Conservation (phyloP, 176 grass and related monocot genomes). For the Neostapfia colusana region DNA sequence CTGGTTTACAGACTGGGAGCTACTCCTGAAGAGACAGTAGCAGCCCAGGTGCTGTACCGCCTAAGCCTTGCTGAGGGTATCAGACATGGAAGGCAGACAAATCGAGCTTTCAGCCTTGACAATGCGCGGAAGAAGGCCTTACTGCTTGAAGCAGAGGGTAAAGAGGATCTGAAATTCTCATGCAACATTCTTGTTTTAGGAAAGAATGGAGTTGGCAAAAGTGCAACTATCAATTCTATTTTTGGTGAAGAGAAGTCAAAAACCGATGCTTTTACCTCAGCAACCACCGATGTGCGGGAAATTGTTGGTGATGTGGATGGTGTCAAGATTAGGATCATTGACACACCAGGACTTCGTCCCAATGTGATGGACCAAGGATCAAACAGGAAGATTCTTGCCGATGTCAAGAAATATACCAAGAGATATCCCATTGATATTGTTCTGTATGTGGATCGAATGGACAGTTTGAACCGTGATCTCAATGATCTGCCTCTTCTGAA, state of each 20-base stretch:
- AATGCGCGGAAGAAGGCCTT: constrained; percentile 67
- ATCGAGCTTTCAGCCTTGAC: constrained; percentile 58
- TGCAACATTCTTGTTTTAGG: constrained; percentile 93
- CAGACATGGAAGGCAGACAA: constrained; percentile 61
- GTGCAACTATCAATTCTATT: constrained; percentile 95
- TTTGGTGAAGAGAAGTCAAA: constrained; percentile 68
- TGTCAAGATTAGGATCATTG: constrained; percentile 78
- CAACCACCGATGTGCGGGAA: constrained; percentile 58
- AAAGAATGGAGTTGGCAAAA: constrained; percentile 90
- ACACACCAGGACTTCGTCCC: constrained; percentile 73
- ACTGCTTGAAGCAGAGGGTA: constrained; percentile 60
- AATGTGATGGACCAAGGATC: constrained; percentile 76
- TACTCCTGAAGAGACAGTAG: constrained; percentile 64
- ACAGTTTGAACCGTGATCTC: constrained; percentile 61
- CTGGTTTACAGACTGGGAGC: constrained; percentile 69
- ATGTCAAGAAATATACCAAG: constrained; percentile 81
- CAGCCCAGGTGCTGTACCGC: constrained; percentile 73
- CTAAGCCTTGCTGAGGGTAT: constrained; percentile 75
- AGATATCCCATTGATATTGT: constrained; percentile 87
- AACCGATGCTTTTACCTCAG: constrained; percentile 70
- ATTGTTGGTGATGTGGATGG: constrained; percentile 72
- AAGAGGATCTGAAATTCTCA: constrained; percentile 66
- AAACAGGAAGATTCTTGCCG: constrained; percentile 70
- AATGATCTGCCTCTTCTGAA: constrained; percentile 87
- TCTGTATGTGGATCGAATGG: constrained; percentile 83